Evolutionary conservation across 1,284 basidiomycete genomes (phyloP).

Genomic region (Cystobasidiaceae sp.): DNA sequence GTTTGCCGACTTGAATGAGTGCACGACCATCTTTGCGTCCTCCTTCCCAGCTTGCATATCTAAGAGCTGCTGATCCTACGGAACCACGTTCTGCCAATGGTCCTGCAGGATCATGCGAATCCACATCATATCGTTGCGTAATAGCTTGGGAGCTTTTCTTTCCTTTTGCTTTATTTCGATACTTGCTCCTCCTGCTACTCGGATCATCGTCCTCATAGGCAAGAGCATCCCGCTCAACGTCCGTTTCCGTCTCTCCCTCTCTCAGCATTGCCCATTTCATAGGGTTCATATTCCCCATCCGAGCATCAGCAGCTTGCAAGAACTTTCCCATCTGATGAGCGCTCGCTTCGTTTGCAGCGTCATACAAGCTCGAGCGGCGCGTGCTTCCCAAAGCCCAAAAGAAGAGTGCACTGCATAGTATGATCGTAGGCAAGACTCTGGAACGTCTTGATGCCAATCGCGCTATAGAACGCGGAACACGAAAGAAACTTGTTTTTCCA

Average conservation of each 20-base stretch:
- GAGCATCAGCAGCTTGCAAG: slow-evolving; percentile 13
- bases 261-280: slow-evolving; percentile 15
- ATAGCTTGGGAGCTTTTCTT: not conserved
- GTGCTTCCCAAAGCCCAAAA: slow-evolving; percentile 4
- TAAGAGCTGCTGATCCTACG: slow-evolving; percentile 38
- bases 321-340: slow-evolving; percentile 3
- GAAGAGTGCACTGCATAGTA: slow-evolving; percentile 1
- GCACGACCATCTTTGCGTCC: slow-evolving; percentile 61
- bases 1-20: slow-evolving; percentile 18
- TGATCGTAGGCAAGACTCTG: not conserved
- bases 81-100: slow-evolving; percentile 41
- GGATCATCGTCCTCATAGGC: too few relatives aligned
- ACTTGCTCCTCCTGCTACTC: too few relatives aligned
- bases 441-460: not conserved
- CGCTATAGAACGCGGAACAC: slow-evolving; percentile 2
- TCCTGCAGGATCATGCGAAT: slow-evolving; percentile 35
- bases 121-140: slow-evolving; percentile 32
- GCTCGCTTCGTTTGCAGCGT: slow-evolving; percentile 1
- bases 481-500: slow-evolving; percentile 3
- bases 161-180: too few relatives aligned
- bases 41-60: slow-evolving; percentile 33
- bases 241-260: not conserved
- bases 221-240: too few relatives aligned
- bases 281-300: slow-evolving; percentile 9
- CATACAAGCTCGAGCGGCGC: slow-evolving; percentile 4